phyloP scores from a whole-genome alignment of 768 basidiomycete species.

The Suillus spraguei region DNA sequence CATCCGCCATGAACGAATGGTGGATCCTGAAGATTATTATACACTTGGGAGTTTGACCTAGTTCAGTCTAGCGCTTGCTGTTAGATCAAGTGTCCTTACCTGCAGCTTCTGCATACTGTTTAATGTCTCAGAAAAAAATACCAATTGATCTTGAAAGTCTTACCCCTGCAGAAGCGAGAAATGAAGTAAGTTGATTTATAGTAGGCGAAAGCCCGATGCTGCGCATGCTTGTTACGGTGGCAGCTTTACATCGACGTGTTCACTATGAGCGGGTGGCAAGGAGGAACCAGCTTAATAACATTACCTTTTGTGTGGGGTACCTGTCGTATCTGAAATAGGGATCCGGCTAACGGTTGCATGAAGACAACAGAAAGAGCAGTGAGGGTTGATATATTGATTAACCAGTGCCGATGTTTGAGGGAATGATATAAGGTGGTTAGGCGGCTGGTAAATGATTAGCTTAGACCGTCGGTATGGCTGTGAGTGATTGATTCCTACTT shows the following conservation, averaged over 20 bases:
- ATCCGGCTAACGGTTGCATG: constrained; percentile 60
- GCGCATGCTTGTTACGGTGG: constrained; percentile 42
- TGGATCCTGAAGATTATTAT: constrained; percentile 51
- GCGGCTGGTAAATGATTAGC: constrained; percentile 37
- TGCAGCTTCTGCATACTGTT: constrained; percentile 37
- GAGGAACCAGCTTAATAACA: constrained; percentile 39
- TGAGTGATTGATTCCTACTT: constrained; percentile 35
- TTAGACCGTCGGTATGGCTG: constrained; percentile 8
- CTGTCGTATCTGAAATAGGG: constrained; percentile 31
- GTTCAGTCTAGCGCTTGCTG: not conserved
- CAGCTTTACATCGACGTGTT: constrained; percentile 28
- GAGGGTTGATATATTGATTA: constrained; percentile 55
- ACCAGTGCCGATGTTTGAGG: constrained; percentile 51
- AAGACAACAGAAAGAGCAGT: constrained; percentile 47
- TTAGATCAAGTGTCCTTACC: constrained; percentile 16
- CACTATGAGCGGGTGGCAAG: constrained; percentile 37
- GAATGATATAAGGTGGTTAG: constrained; percentile 46
- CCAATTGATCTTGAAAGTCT: constrained; percentile 19
- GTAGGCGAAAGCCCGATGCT: constrained; percentile 48
- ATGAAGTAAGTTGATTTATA: constrained; percentile 48
- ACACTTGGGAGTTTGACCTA: constrained; percentile 22
- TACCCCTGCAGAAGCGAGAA: constrained; percentile 62
- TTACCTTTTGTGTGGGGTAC: constrained; percentile 25
- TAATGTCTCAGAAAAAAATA: constrained; percentile 23
- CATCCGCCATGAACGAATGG: constrained; percentile 55